Base-by-base conservation (phyloP, 2,329 filamentous ascomycete genomes). In the Anthostomella pinea region DNA sequence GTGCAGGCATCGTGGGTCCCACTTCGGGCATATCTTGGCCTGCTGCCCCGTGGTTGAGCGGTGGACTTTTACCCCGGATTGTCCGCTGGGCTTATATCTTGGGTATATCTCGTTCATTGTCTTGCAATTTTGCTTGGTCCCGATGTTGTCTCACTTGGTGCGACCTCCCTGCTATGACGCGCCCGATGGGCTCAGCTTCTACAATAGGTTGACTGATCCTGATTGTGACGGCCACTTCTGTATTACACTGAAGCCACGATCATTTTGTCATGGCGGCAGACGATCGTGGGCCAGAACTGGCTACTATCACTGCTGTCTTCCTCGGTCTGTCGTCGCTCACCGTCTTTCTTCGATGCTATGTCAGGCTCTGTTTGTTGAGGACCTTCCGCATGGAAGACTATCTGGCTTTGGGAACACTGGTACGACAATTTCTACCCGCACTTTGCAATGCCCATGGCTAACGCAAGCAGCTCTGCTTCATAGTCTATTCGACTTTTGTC, bases 311-410 rank as follows among this genome's bases (percentile, higher is more conserved):
- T 2, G 14, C 35, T 14, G 15, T 40, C 4, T 47, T 50, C 20
- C 34, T 53, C n/a, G 48, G 42, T 6, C 14, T 54, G 9, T 41
- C 50, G 13, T 30, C 39, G 4, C 26, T 56, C 24, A 46, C 48
- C 15, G 46, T 58, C 20, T 36, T 43, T 16, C 48, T 58, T 15
- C 46, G 54, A 25, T 58, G 54, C 39, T 58, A 54, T 46, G 52
- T 56, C 8, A 43, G 51, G 19, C 24, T 45, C 8, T 42, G 32
- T 21, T 36, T 56, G 7, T 29, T 56, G 17, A 56, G 49, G 26
- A 27, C 42, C 7, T 58, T 58, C 28, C 40, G 46, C 18, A 25
- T 39, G 11, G 54, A 58, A 39, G 54, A 58, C 20, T 50, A 42
- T 41, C 19, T 56, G 23, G 51, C 54, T 17, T 17, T 57, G 18